Evolutionary conservation across 139 green algal genomes (phyloP).

Genomic region (Spirogloea muscicola): DNA sequence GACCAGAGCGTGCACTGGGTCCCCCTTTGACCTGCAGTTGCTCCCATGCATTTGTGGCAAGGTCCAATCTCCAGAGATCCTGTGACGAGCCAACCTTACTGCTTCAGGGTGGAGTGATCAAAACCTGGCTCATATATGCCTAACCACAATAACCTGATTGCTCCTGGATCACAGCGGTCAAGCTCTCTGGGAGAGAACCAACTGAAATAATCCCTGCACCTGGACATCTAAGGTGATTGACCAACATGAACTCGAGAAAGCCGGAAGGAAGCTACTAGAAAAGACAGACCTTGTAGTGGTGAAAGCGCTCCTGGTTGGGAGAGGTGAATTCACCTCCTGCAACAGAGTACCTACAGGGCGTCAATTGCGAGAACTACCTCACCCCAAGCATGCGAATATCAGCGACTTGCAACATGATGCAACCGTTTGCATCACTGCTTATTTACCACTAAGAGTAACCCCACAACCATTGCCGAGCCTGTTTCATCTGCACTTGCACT

Average conservation of each 20-base stretch:
- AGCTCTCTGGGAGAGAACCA: not conserved
- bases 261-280: not conserved
- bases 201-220: not conserved
- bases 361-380: slow-evolving; percentile 5
- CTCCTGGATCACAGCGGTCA: not conserved
- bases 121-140: not conserved
- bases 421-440: no score
- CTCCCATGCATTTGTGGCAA: slow-evolving; percentile 84
- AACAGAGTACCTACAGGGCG: not conserved
- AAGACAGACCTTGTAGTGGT: slow-evolving; percentile 75
- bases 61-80: slow-evolving; percentile 91
- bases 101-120: not conserved
- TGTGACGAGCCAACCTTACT: not conserved
- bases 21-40: slow-evolving; percentile 70
- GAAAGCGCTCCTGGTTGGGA: slow-evolving; percentile 78
- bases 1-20: slow-evolving; percentile 76
- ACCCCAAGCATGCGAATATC: not conserved
- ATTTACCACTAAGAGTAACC: no score
- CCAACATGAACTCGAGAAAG: no score
- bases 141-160: not conserved
- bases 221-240: no score
- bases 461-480: no score
- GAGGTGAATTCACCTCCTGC: slow-evolving; percentile 85
- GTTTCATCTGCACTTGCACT: no score
- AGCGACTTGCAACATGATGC: no score